Base-by-base conservation (phyloP, 2,329 filamentous ascomycete species). In the Diaporthe batatas region DNA sequence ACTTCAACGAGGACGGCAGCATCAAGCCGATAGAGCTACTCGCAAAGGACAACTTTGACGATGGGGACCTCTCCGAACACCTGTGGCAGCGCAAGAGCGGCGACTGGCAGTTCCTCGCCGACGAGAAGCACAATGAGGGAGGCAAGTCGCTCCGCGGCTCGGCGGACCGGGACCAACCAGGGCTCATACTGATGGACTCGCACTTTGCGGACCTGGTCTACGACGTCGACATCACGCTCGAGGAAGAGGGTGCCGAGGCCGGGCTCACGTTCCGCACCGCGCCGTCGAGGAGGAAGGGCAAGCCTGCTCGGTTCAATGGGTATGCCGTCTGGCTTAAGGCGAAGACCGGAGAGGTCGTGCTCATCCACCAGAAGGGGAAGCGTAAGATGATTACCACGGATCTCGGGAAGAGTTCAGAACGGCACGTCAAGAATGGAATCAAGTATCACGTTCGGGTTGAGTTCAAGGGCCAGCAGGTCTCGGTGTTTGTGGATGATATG, bases 1-100 rank as follows among this genome's bases (percentile, higher is more conserved):
- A 57, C 25, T 74, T 74, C 32, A 12, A 64, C 21, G 42, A 32
- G 1, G 34, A 70, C n/a, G 73, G 73, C 39, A 23, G 10, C 18
- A 72, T 74, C 32, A 32, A 70, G 58, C 51, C 39, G 11, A 47
- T 72, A 12, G 18, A 34, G 34, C 42, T 68, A 21, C 32, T 65
- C 29, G 59, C 36, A 29, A 51, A 65, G 59, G 59, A 65, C 44
- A 23, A 65, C 44, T 65, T 65, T n/a, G 59, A 51, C 59, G 59
- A 65, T 29, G 59, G 29, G 21, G 6, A 23, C 42, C 59, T 65
- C 44, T 65, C 59, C 1, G 0, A 1, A 25, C 29, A 18, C 21
- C 29, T 65, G 32, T 65, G 59, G 59, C 25, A 65, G 29, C 14
- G 1, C 21, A 18, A 12, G 21, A 51, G 42, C 21, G 59, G 59